These are phyloP conservation scores for Ogataea siamensis DNA, from an alignment of 805 yeast species.

Conservation along the genomic window DNA sequence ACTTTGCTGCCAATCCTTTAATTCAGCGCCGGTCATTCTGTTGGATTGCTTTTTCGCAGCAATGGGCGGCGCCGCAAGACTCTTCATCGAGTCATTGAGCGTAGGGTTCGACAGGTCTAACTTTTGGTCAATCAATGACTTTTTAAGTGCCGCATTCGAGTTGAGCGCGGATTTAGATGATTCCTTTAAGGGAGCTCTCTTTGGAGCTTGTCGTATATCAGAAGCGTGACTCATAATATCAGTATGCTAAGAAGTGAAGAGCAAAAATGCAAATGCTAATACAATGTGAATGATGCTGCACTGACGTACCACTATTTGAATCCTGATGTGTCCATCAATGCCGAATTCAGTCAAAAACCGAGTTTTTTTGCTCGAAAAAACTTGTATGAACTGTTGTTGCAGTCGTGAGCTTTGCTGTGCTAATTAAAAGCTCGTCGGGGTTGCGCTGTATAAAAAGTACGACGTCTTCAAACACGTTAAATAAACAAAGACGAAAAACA, in stretches of 20 bases:
- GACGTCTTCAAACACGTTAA: slow-evolving; percentile 12
- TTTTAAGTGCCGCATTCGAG: slow-evolving; percentile 21
- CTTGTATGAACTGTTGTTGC: not conserved
- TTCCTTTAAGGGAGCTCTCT: slow-evolving; percentile 29
- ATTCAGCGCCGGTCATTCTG: slow-evolving; percentile 38
- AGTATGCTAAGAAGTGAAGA: slow-evolving; percentile 5
- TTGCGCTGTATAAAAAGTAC: slow-evolving; percentile 1
- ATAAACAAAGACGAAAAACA: slow-evolving; percentile 14
- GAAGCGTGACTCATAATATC: slow-evolving; percentile 17
- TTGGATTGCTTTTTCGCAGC: slow-evolving; percentile 17
- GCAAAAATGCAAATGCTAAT: slow-evolving; percentile 11
- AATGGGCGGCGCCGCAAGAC: slow-evolving; percentile 5
- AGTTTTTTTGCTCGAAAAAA: not conserved
- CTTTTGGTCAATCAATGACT: slow-evolving; percentile 22
- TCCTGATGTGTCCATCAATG: slow-evolving; percentile 7
- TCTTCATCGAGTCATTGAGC: slow-evolving; percentile 7
- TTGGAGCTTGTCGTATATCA: slow-evolving; percentile 12
- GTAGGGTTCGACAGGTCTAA: slow-evolving; percentile 18
- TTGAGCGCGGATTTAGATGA: slow-evolving; percentile 30
- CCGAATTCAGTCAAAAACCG: not conserved
- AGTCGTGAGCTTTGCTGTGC: not conserved
- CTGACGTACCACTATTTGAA: not conserved
- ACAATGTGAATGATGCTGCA: slow-evolving; percentile 2
- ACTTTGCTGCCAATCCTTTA: slow-evolving; percentile 55
- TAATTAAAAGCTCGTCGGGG: not conserved